Evolutionary conservation across 768 basidiomycete genomes (phyloP), one percentile per base, ranked within the genome.

Genomic region (Pilatotrama ljubarskyi): DNA sequence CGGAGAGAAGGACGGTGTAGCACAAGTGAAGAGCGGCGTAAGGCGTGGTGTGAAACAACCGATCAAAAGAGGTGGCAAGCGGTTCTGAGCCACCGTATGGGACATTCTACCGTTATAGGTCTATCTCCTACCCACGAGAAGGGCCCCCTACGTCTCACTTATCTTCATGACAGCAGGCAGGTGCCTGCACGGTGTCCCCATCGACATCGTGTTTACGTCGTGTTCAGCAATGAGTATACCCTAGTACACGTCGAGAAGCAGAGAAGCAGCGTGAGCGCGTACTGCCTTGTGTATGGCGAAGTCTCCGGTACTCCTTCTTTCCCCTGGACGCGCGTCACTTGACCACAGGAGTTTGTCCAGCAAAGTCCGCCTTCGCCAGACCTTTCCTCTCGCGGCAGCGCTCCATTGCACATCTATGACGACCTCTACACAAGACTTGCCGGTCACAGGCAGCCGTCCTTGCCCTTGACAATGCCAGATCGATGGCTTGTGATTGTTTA

Each of bases 51-150:
- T 84, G 43, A 82, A 84, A 66, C 90, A 92, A 65, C 90, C 90
- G 5, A 77, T 91, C 62, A 91, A 86, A 73, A 82, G 90, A 64
- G 87, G 87, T 36, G 88, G 85, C 29, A 88, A 84, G 70, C 82
- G 86, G 62, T 92, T 90, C 77, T 90, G 78, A 79, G 61, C 29
- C 18, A 36, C 29, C 41, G 18, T 26, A 55, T 48, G 55, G 48
- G 42, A 32, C 46, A 35, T 25, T 50, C 10, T 46, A 36, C 17
- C 41, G 52, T 26, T 24, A 35, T 18, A 25, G 43, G 54, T 40
- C 29, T 44, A 46, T 44, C 46, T 36, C 13, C 47, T 55, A 20
- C 59, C 47, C 48, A 50, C 53, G 53, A 41, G 53, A 43, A 55
- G 52, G 38, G 13, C 38, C 26, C 38, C 36, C 20, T 46, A 14